Evolutionary conservation across 2,329 filamentous ascomycete species (phyloP).

Genomic region (Clonostachys rhizophaga): DNA sequence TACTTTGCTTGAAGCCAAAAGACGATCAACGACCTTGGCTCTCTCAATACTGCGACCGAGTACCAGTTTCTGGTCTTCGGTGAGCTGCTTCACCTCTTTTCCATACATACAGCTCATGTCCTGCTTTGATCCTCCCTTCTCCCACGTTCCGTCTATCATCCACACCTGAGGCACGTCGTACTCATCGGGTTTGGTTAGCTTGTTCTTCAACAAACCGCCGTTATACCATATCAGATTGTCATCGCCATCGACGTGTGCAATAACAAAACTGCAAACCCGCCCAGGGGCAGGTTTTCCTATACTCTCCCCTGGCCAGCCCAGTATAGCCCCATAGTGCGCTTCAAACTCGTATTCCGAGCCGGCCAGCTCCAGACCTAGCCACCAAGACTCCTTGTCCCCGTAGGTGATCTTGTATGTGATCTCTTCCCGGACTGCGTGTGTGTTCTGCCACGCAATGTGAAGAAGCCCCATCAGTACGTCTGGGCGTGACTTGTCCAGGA

Average conservation of each 20-base stretch:
- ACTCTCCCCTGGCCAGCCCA: slow-evolving; percentile 21
- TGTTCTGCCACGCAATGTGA: slow-evolving; percentile 39
- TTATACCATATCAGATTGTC: slow-evolving; percentile 35
- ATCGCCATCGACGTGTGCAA: slow-evolving; percentile 32
- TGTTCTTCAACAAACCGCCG: slow-evolving; percentile 34
- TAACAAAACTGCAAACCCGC: slow-evolving; percentile 31
- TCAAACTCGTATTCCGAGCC: slow-evolving; percentile 31
- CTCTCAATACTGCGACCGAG: too few species aligned
- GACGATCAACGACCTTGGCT: too few species aligned
- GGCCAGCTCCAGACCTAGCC: slow-evolving; percentile 35
- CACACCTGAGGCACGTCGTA: slow-evolving; percentile 28
- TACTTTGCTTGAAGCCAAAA: too few species aligned
- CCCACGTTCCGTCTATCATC: slow-evolving; percentile 33
- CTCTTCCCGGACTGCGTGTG: slow-evolving; percentile 26
- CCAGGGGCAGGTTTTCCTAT: slow-evolving; percentile 3
- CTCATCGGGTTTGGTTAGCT: slow-evolving; percentile 16
- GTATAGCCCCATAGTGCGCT: slow-evolving; percentile 31
- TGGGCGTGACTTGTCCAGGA: slow-evolving; percentile 30
- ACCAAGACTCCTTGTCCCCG: slow-evolving; percentile 41
- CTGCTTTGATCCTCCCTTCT: slow-evolving; percentile 21
- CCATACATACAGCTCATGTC: slow-evolving; percentile 29
- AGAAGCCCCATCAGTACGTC: slow-evolving; percentile 30
- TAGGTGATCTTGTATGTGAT: slow-evolving; percentile 33
- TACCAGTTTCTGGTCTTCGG: too few species aligned
- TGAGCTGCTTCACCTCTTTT: too few species aligned